A percentile compares a stretch with the other conserved stretches of the same genome.
Conservation (phyloP, 148 eudicot species). For the Rhododendron williamsianum region DNA sequence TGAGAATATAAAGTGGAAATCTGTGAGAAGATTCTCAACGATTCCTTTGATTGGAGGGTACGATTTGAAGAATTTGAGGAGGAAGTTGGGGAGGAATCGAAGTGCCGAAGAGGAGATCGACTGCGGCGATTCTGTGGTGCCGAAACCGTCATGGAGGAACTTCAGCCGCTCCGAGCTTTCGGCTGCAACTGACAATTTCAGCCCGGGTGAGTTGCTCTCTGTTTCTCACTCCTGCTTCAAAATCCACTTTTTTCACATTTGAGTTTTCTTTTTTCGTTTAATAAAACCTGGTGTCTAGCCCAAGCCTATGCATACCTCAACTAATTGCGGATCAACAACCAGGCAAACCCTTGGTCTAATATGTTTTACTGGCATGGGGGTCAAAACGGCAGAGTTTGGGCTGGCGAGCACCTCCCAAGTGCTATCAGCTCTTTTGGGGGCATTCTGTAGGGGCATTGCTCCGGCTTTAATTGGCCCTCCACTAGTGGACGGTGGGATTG, state of each 20-base stretch:
- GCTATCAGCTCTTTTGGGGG: neutral
- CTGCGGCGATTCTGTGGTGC: slow-evolving; percentile 25
- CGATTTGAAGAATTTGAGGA: slow-evolving; percentile 41
- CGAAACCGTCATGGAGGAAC: slow-evolving; percentile 26
- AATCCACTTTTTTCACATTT: neutral
- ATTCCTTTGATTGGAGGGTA: slow-evolving; percentile 39
- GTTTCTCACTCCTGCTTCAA: neutral
- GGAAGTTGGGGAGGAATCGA: slow-evolving; percentile 38
- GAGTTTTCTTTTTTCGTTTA: neutral
- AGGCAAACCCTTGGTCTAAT: neutral
- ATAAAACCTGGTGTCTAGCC: neutral
- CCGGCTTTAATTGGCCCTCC: too few species aligned
- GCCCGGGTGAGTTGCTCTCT: slow-evolving; percentile 7
- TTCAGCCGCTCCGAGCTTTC: slow-evolving; percentile 15
- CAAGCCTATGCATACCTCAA: too few species aligned
- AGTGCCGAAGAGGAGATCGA: slow-evolving; percentile 43
- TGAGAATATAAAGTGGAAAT: slow-evolving; percentile 43
- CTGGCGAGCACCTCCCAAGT: neutral
- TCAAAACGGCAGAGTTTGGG: neutral
- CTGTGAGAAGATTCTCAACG: slow-evolving; percentile 40
- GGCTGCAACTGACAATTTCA: slow-evolving; percentile 20
- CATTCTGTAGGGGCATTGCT: too few species aligned
- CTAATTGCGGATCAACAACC: too few species aligned
- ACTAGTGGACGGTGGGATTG: too few species aligned
- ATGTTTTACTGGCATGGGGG: neutral